Conservation (phyloP, 1,139 yeast genomes). For the Yamadazyma dendronema region DNA sequence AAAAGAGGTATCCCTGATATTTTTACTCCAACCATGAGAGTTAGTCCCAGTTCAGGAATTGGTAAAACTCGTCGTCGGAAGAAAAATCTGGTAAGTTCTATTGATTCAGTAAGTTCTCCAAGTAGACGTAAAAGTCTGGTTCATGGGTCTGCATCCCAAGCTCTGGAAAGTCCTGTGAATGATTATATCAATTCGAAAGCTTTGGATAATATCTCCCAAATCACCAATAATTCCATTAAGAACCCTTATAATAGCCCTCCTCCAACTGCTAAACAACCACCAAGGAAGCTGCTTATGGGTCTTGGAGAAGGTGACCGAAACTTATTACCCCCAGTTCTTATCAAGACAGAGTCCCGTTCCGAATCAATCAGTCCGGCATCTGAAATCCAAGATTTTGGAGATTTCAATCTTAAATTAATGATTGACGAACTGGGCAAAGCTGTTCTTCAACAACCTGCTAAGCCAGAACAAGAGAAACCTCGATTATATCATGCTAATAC, state of each 20-base stretch:
- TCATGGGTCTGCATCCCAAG: conserved; percentile 2
- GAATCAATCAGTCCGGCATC: conserved; percentile 6
- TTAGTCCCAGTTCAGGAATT: conserved; percentile 28
- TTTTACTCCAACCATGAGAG: conserved; percentile 48
- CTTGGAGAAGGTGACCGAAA: conserved; percentile 18
- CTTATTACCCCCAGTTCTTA: conserved; percentile 35
- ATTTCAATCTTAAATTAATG: conserved; percentile 36
- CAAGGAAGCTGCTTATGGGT: too few species aligned
- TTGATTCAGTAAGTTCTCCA: conserved; percentile 10
- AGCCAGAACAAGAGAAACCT: conserved; percentile 19
- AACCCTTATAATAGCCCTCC: conserved; percentile 20
- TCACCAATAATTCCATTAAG: conserved; percentile 18
- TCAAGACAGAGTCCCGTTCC: conserved; percentile 11
- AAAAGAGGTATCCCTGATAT: conserved; percentile 47
- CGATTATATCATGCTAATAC: conserved; percentile 28
- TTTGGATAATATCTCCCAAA: conserved; percentile 33
- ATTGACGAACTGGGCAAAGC: conserved; percentile 50
- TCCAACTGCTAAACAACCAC: conserved; percentile 13
- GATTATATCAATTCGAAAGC: conserved; percentile 30
- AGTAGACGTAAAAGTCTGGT: conserved; percentile 4
- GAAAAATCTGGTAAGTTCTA: conserved; percentile 12
- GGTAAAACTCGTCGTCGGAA: conserved; percentile 8
- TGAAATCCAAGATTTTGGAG: conserved; percentile 13
- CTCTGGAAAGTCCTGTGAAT: conserved; percentile 10
- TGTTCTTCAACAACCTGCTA: conserved; percentile 26